Evolutionary conservation across 345 rosid species (phyloP).

Genomic region (Acer campestre): DNA sequence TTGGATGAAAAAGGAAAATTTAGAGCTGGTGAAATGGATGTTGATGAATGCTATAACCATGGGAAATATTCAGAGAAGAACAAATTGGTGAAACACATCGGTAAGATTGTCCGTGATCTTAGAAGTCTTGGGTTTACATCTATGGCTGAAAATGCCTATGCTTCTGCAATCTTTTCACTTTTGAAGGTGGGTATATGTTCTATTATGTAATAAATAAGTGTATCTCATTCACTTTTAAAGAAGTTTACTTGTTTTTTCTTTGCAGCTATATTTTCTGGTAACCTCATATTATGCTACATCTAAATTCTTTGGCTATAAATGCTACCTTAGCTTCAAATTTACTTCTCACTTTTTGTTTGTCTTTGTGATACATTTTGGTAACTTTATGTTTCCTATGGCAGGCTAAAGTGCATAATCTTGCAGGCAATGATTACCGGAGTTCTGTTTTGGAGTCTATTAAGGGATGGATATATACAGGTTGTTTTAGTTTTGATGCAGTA

Average conservation of each 20-base stretch:
- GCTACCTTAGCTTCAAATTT: not conserved
- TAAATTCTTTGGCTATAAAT: not conserved
- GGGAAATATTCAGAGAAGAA: conserved; percentile 56
- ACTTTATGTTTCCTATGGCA: conserved; percentile 32
- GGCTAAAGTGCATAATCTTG: conserved; percentile 85
- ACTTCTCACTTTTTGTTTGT: not conserved
- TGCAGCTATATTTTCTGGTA: conserved; percentile 1
- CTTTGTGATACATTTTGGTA: conserved; percentile 4
- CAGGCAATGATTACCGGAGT: conserved; percentile 86
- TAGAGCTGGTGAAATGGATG: conserved; percentile 70
- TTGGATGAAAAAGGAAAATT: conserved; percentile 60
- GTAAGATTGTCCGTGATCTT: conserved; percentile 87
- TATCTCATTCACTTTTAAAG: conserved; percentile 8
- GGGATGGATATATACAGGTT: conserved; percentile 96
- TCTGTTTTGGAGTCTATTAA: conserved; percentile 78
- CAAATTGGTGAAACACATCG: conserved; percentile 68
- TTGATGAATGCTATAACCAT: conserved; percentile 53
- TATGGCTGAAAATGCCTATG: conserved; percentile 89
- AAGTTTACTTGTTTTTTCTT: conserved; percentile 4
- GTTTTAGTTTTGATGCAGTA: conserved; percentile 13
- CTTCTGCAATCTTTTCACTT: conserved; percentile 82
- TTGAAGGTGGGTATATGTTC: conserved; percentile 55
- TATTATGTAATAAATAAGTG: conserved; percentile 1
- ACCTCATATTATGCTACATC: not conserved
- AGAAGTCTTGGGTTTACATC: conserved; percentile 88